Conservation (phyloP, 2,329 filamentous ascomycete genomes). For the Periglandula ipomoeae region DNA sequence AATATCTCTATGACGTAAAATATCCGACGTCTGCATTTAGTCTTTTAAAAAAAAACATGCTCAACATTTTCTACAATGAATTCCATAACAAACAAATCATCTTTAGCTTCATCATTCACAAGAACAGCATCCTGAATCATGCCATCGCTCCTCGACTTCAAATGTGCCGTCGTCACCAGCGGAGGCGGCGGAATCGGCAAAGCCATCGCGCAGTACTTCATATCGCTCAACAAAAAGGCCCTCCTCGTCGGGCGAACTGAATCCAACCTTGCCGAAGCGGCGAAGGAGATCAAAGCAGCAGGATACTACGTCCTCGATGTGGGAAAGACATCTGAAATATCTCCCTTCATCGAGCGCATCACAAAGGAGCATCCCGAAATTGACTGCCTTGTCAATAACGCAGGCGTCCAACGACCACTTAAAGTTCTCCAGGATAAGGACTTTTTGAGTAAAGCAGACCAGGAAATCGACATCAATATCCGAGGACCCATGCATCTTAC, state of each 20-base stretch:
- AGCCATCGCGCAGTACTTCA: constrained; percentile 36
- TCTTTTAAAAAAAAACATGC: neutral
- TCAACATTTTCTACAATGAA: too few relatives aligned
- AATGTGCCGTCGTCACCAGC: constrained; percentile 39
- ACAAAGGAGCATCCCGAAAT: constrained; percentile 37
- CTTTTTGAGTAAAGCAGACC: constrained; percentile 41
- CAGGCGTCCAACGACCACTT: constrained; percentile 46
- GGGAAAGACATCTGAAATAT: constrained; percentile 32
- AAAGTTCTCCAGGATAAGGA: constrained; percentile 29
- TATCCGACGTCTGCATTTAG: too few relatives aligned
- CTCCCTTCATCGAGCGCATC: constrained; percentile 34
- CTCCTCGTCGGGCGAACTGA: constrained; percentile 46
- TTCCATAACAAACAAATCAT: too few relatives aligned
- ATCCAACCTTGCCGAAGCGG: constrained; percentile 36
- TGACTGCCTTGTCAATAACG: constrained; percentile 52
- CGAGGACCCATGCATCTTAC: constrained; percentile 48
- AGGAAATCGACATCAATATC: constrained; percentile 51
- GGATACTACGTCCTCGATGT: constrained; percentile 46
- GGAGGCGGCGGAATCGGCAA: constrained; percentile 44
- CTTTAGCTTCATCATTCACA: too few relatives aligned
- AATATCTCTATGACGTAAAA: too few relatives aligned
- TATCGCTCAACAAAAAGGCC: constrained; percentile 39
- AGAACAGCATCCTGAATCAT: too few relatives aligned
- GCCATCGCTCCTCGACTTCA: constrained; percentile 23
- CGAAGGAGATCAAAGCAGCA: constrained; percentile 32